Base-by-base conservation (phyloP, 2,329 filamentous ascomycete genomes). In the Thyridium curvatum region DNA sequence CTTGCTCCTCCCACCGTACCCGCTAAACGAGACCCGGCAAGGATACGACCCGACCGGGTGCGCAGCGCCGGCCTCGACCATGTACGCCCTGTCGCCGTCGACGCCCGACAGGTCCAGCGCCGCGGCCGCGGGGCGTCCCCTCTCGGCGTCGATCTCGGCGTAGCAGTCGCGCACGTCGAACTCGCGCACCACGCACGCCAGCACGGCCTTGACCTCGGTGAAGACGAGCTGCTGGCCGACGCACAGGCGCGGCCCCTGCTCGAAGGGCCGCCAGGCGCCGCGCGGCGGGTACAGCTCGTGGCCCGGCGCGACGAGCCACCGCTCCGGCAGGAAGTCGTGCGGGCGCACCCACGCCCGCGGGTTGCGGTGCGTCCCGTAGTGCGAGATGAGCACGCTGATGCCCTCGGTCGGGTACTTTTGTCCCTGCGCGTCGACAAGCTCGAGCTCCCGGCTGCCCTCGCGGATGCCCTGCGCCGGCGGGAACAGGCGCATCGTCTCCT, bases 241-340 rank as follows among this genome's bases (percentile, higher is more conserved):
- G 47, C 76, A 82, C 37, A 69, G 71, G 12, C 76, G 54, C 3
- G 66, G 62, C 0, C 77, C 76, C 40, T 67, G 61, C 46, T 73
- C 71, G 51, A 81, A 81, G 0, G 71, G 62, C 8, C 74, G 64
- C 62, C 65, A 80, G 1, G 73, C 75, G 32, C 66, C 64, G 36
- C 68, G 64, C 34, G 53, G 44, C 28, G 56, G 55, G 40, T 58
- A 52, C 30, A 55, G 53, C 45, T 53, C 52, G 46, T 66, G 49
- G 13, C 50, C 58, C 1, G 53, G 53, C 5, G 46, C 52, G 4
- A 55, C 55, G 29, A 68, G 52, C 53, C 60, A 76, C 7, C 72
- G 65, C 33, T 74, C 70, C 0, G 65, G 72, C 4, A 72, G 42
- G 48, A 72, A 76, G 12, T 59, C 54, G n/a, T 60, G 51, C 0